Base-by-base conservation (phyloP, 2,329 filamentous ascomycete genomes). In the Claviceps citrina region DNA sequence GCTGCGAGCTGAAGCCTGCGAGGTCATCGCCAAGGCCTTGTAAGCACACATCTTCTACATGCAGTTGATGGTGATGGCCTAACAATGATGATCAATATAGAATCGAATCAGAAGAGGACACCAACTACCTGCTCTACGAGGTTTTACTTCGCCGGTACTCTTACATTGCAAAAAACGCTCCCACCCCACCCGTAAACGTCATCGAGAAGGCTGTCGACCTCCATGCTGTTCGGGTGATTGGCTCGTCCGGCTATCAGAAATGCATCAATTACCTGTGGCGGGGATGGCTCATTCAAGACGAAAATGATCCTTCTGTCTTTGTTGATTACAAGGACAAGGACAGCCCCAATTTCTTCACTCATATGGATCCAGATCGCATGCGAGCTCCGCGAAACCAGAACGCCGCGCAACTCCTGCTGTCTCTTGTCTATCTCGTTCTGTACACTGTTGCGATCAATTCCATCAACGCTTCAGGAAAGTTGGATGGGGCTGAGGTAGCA, bases 261-360 rank as follows among this genome's bases (percentile, higher is more conserved):
- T 96, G 89, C 55, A 85, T 96, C 52, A 76, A 71, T 46, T 85
- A 93, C 54, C 76, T 98, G 7, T 98, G 91, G 91, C 76, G 78
- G 45, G 91, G 91, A 18, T 98, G 91, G 91, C 68, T 96, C 7
- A 78, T 94, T n/a, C 91, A 98, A 57, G 85, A 95, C 49, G 86
- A 95, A 51, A 71, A 87, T 37, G 87, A 96, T 50, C 82, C 89
- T 0, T 77, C 79, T n/a, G 78, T 77, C 39, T 98, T 98, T 55
- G 72, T 95, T 40, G 80, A 87, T 54, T 98, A 93, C 66, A 76
- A 79, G 49, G 70, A 84, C 44, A 85, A 85, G 56, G 84, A 80
- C 43, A 83, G 87, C 55, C 78, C 76, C 1, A 71, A 68, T 33
- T 93, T 91, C 60, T 74, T 80, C 64, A 65, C 72, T 1, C 91